These are phyloP conservation scores for Aureobasidium sp. DNA, from an alignment of 2,329 filamentous ascomycete species.

Conservation along the genomic window DNA sequence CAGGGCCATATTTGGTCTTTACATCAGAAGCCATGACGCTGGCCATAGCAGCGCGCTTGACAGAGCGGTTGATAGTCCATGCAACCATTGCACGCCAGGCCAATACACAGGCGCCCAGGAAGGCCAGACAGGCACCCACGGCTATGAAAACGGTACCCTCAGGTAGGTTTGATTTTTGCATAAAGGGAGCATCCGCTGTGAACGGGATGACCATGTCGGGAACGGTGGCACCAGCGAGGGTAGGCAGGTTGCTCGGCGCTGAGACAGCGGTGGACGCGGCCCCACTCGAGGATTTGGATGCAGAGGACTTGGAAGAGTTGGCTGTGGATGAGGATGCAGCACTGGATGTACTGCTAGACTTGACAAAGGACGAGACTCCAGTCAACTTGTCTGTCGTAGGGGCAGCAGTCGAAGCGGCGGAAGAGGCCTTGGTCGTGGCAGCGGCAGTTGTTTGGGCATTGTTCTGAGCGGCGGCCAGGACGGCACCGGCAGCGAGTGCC, in stretches of 20 bases:
- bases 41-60: constrained; percentile 74
- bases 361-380: constrained; percentile 1
- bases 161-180: constrained; percentile 77
- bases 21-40: constrained; percentile 57
- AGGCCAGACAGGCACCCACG: constrained; percentile 80
- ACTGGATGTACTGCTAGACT: neutral
- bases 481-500: neutral
- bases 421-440: neutral
- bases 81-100: constrained; percentile 83
- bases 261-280: neutral
- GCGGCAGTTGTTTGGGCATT: neutral
- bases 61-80: constrained; percentile 85
- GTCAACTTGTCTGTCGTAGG: constrained; percentile 4
- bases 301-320: neutral
- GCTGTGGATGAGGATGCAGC: neutral
- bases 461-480: constrained; percentile 8
- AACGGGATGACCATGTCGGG: constrained; percentile 73
- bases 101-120: constrained; percentile 73
- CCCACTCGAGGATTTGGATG: neutral
- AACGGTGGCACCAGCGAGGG: constrained; percentile 50
- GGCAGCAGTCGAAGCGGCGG: neutral
- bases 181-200: constrained; percentile 78
- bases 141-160: constrained; percentile 95
- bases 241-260: constrained; percentile 42
- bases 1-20: constrained; percentile 53